Base-by-base conservation (phyloP, 768 basidiomycete species). In the Boletellus sp. region DNA sequence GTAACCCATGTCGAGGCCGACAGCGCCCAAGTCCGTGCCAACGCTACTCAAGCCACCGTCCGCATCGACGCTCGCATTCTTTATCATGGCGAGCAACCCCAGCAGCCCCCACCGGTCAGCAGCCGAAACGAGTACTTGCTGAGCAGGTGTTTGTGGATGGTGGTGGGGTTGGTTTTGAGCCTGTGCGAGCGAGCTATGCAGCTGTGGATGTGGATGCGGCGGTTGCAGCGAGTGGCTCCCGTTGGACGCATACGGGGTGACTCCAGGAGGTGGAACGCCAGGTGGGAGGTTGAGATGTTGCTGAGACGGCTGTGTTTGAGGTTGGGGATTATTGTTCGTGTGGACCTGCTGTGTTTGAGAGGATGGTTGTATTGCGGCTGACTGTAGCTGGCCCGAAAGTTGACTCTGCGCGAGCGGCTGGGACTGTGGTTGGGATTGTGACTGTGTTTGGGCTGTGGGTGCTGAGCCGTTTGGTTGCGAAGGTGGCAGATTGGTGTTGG, bases 71-170 rank as follows among this genome's bases (percentile, higher is more conserved):
- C 74, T 76, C 40, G 87, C 84, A 55, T 80, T 88, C 74, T 90
- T 90, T 69, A 95, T 89, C 76, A 90, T 80, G 40, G 87, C 83
- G 50, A 98, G 73, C 47, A 98, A 72, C 15, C 89, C 91, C 41
- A 94, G 65, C 15, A 98, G 75, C 4, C 94, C 94, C 93, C 94
- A 98, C 63, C 92, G 80, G 70, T 98, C 94, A 35, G 94, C 94
- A 2, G 94, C 91, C 54, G 85, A 89, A 57, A 90, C 82, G 36
- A 96, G 78, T 15, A 98, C 82, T 70, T 98, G 94, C 66, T 96
- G 90, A 39, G 92, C 91, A 2, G 94, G 93, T 38, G 90, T 91
- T 66, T 90, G 87, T 52, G 90, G 86, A 68, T 79, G 78, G 54
- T 76, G 80, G 60, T 69, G 74, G 35, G 64, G 62, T 42, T 68